Percentiles rank a stretch among this genome's conserved stretches.
These are phyloP conservation scores for Erodium texanum DNA, from an alignment of 441 rosid species.

Conservation along the genomic window DNA sequence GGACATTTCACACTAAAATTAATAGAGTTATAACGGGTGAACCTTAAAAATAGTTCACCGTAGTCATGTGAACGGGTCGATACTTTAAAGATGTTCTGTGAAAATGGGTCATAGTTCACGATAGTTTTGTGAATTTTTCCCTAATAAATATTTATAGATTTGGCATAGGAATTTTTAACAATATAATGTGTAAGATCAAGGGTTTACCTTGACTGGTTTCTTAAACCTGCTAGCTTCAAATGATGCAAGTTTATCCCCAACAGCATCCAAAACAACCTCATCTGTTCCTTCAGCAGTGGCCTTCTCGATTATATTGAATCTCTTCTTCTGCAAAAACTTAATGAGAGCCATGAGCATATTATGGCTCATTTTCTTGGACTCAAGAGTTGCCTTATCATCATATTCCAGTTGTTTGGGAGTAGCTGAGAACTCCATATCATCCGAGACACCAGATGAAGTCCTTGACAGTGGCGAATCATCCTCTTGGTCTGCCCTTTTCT, in stretches of 20 bases:
- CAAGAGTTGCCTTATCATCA: conserved; percentile 65
- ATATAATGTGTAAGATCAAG: not conserved
- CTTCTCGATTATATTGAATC: conserved; percentile 65
- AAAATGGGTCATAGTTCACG: too few species aligned
- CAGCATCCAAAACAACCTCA: conserved; percentile 86
- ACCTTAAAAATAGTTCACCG: too few species aligned
- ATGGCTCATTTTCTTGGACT: conserved; percentile 89
- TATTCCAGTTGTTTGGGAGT: conserved; percentile 36
- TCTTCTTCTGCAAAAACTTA: conserved; percentile 86
- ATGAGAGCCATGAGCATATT: conserved; percentile 97
- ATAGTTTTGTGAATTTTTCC: too few species aligned
- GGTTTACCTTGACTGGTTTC: conserved; percentile 63
- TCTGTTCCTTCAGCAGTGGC: conserved; percentile 94
- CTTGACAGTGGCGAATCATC: conserved; percentile 65
- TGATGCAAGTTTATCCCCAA: conserved; percentile 55
- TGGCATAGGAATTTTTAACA: not conserved
- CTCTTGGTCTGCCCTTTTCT: conserved; percentile 52
- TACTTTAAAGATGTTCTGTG: too few species aligned
- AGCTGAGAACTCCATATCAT: conserved; percentile 65
- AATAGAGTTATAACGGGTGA: too few species aligned
- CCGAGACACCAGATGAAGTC: conserved; percentile 80
- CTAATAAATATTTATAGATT: not conserved
- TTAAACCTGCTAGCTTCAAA: conserved; percentile 58
- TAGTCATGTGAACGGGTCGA: too few species aligned
- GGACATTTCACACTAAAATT: too few species aligned